Evolutionary conservation across 139 green algal species (phyloP), one percentile per base, ranked within the genome.

Genomic region (Micromonas pusilla): DNA sequence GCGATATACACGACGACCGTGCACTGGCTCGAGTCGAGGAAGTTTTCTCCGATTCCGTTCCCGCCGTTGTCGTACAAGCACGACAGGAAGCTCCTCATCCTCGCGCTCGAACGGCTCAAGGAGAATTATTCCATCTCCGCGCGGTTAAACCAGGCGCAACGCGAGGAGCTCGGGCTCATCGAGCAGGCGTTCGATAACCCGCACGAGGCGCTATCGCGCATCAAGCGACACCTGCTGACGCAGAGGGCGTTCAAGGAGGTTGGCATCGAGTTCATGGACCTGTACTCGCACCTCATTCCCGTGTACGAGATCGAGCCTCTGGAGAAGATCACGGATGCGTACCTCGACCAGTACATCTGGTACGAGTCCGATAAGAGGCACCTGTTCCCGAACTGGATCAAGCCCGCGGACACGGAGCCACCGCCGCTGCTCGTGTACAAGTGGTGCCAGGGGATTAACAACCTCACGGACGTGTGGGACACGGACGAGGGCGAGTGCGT

Each of bases 181-280:
- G 96, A 99, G 90, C 94, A 97, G 80, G 96, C 96, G 37, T 99
- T 99, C 80, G 96, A 99, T 91, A 99, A 99, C 88, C 96, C 96
- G 1, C 96, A 99, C 80, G 96, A 99, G 88, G 92, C 93, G 34
- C 86, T 99, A 75, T 91, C 91, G 53, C 89, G 96, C 72, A 98
- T 99, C 89, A 99, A 99, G 91, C 92, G 96, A 31, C 95, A 99
- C 85, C 88, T 99, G 85, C 92, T 99, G 38, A 97, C 94, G 0
- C 92, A 97, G 87, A 88, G 95, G 52, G 85, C 91, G 36, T 99
- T 99, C 90, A 99, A 99, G 87, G 95, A 99, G 86, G 91, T 98
- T 13, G 76, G 77, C 66, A 96, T 97, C 62, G 92, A 97, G 89
- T 97, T 98, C 82, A 96, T 98, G 87, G 95, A 99, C 85, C 83